Base-by-base conservation (phyloP, 1,284 basidiomycete genomes). In the Rhodotorula glutinis region DNA sequence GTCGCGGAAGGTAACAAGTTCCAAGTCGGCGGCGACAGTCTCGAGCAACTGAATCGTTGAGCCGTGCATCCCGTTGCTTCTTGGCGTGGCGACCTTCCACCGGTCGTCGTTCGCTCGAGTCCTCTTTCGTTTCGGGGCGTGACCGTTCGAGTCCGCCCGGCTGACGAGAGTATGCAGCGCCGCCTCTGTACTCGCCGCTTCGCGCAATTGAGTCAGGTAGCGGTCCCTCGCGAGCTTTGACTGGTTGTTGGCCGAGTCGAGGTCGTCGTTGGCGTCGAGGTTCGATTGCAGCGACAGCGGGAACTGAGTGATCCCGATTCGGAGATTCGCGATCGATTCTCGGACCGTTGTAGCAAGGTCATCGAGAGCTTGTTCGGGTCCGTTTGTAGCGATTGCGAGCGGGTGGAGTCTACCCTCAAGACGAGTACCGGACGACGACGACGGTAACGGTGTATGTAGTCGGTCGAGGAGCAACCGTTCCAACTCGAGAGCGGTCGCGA, bases 1-100 rank as follows among this genome's bases (percentile, higher is more conserved):
- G 41, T 71, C 69, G 43, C 61, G 46, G 23, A 71, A 67, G 27
- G 51, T 44, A 19, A 62, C 60, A 23, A 71, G 62, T 4, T 53
- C 63, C 21, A 65, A 44, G 0, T 61, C 55, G 17, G 23, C 40
- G 13, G 66, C 63, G 14, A 71, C 27, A 2, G 33, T 13, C 40
- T 71, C 63, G 41, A 71, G 60, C 21, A 44, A 38, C 9, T 23
- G 27, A 17, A 49, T 16, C 7, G 38, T 27, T 10, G 53, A 25
- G 1, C n/a, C 17, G 9, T 17, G 13, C 10, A 1, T 19, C 4
- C 16, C 38, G 17, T 23, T 33, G 25, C 13, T 30, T 8, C 29
- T 21, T 0, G 56, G 29, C 14, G 27, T 30, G 5, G 27, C 13
- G n/a, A 55, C 53, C 10, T 16, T 33, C 29, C 44, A 57, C 3